These are phyloP conservation scores for Zanthoxylum bungeanum DNA, from an alignment of 345 rosid species.

Conservation along the genomic window DNA sequence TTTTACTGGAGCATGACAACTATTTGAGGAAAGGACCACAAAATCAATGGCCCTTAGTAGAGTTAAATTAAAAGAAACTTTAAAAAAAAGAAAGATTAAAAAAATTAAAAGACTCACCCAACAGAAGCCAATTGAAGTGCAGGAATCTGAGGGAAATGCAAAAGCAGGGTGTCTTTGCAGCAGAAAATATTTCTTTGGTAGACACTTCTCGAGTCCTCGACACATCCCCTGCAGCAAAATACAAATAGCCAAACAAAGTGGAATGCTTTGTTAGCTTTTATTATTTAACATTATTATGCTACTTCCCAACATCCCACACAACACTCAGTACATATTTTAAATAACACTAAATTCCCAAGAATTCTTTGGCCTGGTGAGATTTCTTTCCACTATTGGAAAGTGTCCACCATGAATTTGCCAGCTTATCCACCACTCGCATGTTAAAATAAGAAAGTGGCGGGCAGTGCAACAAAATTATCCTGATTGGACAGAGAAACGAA, in stretches of 20 bases:
- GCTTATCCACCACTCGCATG: constrained; percentile 24
- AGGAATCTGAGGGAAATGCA: background rate
- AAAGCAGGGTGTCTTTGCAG: constrained; percentile 19
- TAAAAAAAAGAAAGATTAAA: background rate
- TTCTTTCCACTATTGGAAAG: constrained; percentile 41
- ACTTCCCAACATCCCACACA: constrained; percentile 16
- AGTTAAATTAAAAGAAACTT: background rate
- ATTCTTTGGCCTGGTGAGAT: constrained; percentile 11
- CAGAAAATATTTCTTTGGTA: background rate
- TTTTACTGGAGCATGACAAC: constrained; percentile 6
- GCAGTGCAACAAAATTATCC: constrained; percentile 9
- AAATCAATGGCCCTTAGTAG: background rate
- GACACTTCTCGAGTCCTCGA: constrained; percentile 28
- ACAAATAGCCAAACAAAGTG: constrained; percentile 28
- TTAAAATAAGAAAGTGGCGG: constrained; percentile 30
- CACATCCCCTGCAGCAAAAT: constrained; percentile 13
- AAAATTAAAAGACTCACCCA: background rate
- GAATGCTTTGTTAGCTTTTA: constrained; percentile 20
- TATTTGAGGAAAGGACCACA: constrained; percentile 19
- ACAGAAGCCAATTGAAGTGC: background rate
- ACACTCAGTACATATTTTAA: background rate
- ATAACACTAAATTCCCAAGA: background rate
- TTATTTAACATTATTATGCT: constrained; percentile 17
- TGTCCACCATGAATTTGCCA: constrained; percentile 23
- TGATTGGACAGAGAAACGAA: background rate